phyloP scores from a whole-genome alignment of 345 rosid species.

The Lumnitzera racemosa region DNA sequence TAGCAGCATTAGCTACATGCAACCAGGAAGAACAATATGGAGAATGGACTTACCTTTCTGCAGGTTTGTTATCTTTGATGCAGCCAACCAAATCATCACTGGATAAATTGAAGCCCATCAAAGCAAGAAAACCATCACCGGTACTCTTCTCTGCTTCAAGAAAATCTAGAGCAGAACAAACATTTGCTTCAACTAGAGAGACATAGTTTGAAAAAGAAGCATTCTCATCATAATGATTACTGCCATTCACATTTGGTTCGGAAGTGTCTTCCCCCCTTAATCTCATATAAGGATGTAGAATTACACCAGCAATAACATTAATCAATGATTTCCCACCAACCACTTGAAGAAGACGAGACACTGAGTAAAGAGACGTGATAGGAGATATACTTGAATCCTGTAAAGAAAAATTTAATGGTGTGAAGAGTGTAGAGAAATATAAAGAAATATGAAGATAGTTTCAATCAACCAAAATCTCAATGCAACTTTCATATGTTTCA shows the following conservation, averaged over 20 bases:
- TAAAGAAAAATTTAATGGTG: constrained; percentile 1
- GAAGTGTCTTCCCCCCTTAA: constrained; percentile 14
- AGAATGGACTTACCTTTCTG: constrained; percentile 31
- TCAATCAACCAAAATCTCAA: too few species aligned
- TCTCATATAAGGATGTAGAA: constrained; percentile 34
- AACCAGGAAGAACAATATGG: not conserved
- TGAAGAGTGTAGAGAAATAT: constrained; percentile 4
- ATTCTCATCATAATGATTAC: constrained; percentile 5
- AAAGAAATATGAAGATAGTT: not conserved
- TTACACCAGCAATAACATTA: constrained; percentile 29
- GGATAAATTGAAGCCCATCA: constrained; percentile 13
- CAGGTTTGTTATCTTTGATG: constrained; percentile 10
- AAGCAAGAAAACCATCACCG: constrained; percentile 10
- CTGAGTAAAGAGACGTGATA: constrained; percentile 43
- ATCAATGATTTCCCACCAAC: constrained; percentile 42
- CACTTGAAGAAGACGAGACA: constrained; percentile 54
- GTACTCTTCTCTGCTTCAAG: constrained; percentile 23
- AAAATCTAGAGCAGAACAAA: constrained; percentile 15
- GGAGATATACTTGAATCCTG: constrained; percentile 45
- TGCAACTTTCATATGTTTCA: too few species aligned
- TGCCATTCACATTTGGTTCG: constrained; percentile 11
- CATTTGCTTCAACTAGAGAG: constrained; percentile 18
- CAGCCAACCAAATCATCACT: constrained; percentile 12
- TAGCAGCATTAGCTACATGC: not conserved
- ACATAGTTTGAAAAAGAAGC: constrained; percentile 17